Conservation (phyloP, 139 green algal species). For the Choricystis sp. region DNA sequence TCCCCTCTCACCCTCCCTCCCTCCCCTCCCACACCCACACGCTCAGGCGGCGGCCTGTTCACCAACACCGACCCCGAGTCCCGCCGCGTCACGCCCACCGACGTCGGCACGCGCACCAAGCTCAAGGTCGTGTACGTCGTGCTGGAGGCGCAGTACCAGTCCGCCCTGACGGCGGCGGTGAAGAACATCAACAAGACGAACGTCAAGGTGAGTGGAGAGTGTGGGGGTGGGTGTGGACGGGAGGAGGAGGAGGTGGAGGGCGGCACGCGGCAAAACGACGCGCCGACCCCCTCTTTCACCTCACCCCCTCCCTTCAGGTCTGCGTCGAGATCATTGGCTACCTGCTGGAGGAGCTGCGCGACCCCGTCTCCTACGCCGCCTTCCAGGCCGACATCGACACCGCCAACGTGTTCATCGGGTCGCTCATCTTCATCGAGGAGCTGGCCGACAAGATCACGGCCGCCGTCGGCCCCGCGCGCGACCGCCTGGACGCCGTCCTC, state of each 20-base stretch:
- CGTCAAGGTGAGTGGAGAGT: conserved; percentile 19
- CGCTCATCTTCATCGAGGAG: conserved; percentile 99
- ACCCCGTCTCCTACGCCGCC: conserved; percentile 64
- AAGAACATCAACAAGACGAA: conserved; percentile 79
- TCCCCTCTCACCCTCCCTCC: neutral
- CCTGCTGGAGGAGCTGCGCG: conserved; percentile 93
- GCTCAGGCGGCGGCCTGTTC: conserved; percentile 54
- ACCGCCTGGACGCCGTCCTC: conserved; percentile 83
- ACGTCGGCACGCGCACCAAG: conserved; percentile 33
- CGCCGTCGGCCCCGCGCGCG: conserved; percentile 56
- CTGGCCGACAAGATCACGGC: conserved; percentile 94
- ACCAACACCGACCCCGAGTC: conserved; percentile 82
- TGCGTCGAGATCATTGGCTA: conserved; percentile 95
- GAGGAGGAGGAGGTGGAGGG: neutral
- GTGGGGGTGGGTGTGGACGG: neutral
- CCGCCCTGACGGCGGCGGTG: conserved; percentile 61
- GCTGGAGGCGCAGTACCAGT: conserved; percentile 98
- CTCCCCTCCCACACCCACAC: neutral
- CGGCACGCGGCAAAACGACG: too few species aligned
- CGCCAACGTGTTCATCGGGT: conserved; percentile 98
- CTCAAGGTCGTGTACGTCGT: conserved; percentile 96
- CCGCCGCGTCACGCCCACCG: conserved; percentile 55
- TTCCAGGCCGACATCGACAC: conserved; percentile 78
- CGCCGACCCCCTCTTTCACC: neutral
- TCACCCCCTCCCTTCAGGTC: conserved; percentile 17